phyloP scores from a whole-genome alignment of 2,329 filamentous ascomycete genomes.

The Daldinia sp. region DNA sequence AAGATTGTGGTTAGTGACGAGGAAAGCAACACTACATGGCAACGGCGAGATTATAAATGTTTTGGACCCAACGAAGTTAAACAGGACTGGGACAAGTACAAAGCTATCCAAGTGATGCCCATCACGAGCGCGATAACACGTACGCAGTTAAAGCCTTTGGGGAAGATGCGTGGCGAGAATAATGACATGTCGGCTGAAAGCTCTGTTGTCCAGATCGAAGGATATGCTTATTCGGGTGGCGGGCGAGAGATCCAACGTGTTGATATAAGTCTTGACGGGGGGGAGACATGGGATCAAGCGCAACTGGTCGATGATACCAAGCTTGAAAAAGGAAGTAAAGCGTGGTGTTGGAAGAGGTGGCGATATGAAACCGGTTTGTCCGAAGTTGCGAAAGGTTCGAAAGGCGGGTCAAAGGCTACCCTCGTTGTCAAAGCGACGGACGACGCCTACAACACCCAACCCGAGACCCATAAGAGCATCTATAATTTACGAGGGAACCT shows the following conservation, averaged over 20 bases:
- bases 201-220: constrained; percentile 54
- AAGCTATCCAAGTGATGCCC: constrained; percentile 72
- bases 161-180: not conserved
- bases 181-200: constrained; percentile 7
- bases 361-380: constrained; percentile 61
- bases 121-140: constrained; percentile 72
- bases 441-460: constrained; percentile 72
- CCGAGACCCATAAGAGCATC: constrained; percentile 65
- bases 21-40: constrained; percentile 72
- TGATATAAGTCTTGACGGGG: constrained; percentile 70
- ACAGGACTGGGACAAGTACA: constrained; percentile 69
- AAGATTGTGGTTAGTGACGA: constrained; percentile 71
- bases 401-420: constrained; percentile 54
- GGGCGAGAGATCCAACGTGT: constrained; percentile 72
- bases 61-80: constrained; percentile 70
- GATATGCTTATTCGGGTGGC: constrained; percentile 74
- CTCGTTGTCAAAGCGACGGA: constrained; percentile 73
- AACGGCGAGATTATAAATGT: constrained; percentile 73
- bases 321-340: constrained; percentile 53
- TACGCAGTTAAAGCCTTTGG: constrained; percentile 38
- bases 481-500: constrained; percentile 72
- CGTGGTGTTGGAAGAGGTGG: constrained; percentile 73
- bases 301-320: constrained; percentile 60
- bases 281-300: constrained; percentile 70
- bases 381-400: constrained; percentile 36